Percentiles rank a stretch among this genome's conserved stretches.
Evolutionary conservation across 1,284 basidiomycete species (phyloP).

Genomic region (Athelia psychrophila): DNA sequence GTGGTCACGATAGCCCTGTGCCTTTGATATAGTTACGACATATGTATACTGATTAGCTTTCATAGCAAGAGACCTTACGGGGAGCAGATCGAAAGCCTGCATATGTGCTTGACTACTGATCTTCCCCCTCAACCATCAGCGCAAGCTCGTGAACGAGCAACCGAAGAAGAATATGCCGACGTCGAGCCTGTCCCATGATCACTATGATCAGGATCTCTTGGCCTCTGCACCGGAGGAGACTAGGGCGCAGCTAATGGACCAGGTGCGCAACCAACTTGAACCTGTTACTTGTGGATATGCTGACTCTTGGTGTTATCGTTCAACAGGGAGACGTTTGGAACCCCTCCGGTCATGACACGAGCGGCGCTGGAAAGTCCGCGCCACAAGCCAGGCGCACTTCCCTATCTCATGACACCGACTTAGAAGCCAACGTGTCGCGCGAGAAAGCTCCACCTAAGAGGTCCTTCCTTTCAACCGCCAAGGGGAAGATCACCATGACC

Average conservation of each 20-base stretch:
- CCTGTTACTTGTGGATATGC: no score
- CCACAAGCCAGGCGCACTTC: constrained; percentile 14
- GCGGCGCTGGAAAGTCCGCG: constrained; percentile 13
- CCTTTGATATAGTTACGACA: no score
- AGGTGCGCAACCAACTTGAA: no score
- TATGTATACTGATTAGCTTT: no score
- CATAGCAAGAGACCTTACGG: no score
- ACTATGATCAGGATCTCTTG: constrained; percentile 44
- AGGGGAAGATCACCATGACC: constrained; percentile 30
- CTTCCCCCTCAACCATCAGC: neutral
- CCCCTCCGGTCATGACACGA: constrained; percentile 30
- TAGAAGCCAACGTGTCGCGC: constrained; percentile 31
- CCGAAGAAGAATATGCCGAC: no score
- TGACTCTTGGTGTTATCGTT: neutral
- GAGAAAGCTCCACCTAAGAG: no score
- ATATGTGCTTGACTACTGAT: no score
- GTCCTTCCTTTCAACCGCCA: neutral
- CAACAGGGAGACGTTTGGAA: constrained; percentile 54
- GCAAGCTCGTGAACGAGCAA: neutral
- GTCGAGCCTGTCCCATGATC: no score
- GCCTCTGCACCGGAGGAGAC: constrained; percentile 41
- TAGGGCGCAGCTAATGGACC: constrained; percentile 43
- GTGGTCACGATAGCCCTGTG: no score
- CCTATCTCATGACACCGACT: constrained; percentile 14
- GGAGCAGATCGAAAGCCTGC: no score